These are phyloP conservation scores for Penicillium freii DNA, from an alignment of 2,329 filamentous ascomycete genomes.

Conservation along the genomic window DNA sequence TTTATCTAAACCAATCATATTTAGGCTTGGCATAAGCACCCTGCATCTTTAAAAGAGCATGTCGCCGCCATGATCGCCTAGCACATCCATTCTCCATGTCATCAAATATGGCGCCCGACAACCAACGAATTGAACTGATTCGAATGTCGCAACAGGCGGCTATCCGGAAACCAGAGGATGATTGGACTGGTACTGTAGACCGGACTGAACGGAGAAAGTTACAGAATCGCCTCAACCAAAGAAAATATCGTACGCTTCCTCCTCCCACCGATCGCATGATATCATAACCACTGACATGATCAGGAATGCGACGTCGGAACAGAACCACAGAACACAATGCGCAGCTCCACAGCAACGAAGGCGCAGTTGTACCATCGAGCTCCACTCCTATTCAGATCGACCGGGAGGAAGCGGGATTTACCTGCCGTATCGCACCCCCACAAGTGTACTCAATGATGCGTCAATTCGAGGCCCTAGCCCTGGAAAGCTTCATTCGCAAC, in stretches of 20 bases:
- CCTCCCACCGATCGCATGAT: not conserved
- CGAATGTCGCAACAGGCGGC: constrained; percentile 19
- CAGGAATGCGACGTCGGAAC: not conserved
- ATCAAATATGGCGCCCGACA: not conserved
- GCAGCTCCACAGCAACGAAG: not conserved
- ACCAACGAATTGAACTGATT: not conserved
- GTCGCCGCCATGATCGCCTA: not conserved
- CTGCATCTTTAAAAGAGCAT: not conserved
- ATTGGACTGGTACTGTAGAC: constrained; percentile 10
- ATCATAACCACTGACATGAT: not conserved
- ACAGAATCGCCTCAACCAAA: constrained; percentile 21
- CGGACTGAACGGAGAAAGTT: constrained; percentile 12
- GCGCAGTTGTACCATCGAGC: not conserved
- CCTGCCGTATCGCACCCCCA: constrained; percentile 4
- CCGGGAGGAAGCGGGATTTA: not conserved
- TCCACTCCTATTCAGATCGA: not conserved
- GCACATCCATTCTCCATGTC: not conserved
- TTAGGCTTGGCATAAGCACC: not conserved
- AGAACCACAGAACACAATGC: not conserved
- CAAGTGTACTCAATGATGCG: not conserved
- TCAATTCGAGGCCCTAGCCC: constrained; percentile 3
- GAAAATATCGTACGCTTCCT: constrained; percentile 15
- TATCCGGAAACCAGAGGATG: constrained; percentile 14
- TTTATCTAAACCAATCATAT: not conserved
- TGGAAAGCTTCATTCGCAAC: constrained; percentile 9